Conservation (phyloP, 148 eudicot genomes). For the Beta vulgaris region DNA sequence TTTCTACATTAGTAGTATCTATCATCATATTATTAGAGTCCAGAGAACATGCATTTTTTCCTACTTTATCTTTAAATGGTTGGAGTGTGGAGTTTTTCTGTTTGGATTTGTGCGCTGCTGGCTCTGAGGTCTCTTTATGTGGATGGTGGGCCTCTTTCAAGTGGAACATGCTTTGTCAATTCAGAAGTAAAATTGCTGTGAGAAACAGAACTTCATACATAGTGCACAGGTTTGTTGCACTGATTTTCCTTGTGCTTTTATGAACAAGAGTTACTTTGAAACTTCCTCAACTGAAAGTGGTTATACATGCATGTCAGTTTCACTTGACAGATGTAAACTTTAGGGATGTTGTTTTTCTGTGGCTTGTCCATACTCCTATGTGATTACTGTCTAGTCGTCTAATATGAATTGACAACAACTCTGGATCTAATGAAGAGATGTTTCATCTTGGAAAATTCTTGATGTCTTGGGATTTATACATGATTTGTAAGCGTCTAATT, state of each 20-base stretch:
- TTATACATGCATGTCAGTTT: background rate
- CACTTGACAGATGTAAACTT: background rate
- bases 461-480: background rate
- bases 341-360: background rate
- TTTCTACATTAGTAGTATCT: background rate
- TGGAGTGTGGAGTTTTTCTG: background rate
- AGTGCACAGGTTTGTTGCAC: background rate
- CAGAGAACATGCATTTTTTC: background rate
- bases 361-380: background rate
- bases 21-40: background rate
- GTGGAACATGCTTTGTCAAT: background rate
- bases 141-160: background rate
- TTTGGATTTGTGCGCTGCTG: background rate
- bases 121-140: background rate
- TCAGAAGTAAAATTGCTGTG: background rate
- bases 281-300: background rate
- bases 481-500: too few relatives aligned
- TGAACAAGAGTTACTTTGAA: background rate
- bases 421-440: background rate
- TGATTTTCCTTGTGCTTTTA: background rate
- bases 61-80: background rate
- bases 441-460: background rate
- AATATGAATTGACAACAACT: background rate
- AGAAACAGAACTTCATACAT: too few relatives aligned
- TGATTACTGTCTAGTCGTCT: background rate